These are phyloP conservation scores for Boletellus ananiceps DNA, from an alignment of 768 basidiomycete species.

Conservation along the genomic window DNA sequence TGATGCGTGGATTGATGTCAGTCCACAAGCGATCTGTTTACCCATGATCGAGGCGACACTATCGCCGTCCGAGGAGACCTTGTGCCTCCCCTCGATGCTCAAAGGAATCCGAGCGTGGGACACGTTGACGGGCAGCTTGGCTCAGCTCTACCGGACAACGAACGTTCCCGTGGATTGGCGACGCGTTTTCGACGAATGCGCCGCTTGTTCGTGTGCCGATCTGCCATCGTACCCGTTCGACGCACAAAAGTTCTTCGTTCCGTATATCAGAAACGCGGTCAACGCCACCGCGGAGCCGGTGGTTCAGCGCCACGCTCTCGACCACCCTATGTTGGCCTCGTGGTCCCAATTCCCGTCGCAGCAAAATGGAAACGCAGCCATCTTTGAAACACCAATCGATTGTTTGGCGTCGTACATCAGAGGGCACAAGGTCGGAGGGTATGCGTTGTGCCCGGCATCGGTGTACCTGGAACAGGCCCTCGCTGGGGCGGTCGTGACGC, in stretches of 20 bases:
- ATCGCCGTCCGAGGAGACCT: conserved; percentile 26
- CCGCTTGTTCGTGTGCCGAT: conserved; percentile 39
- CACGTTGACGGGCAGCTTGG: conserved; percentile 43
- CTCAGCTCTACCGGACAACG: conserved; percentile 43
- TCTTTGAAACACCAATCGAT: conserved; percentile 51
- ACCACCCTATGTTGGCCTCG: conserved; percentile 35
- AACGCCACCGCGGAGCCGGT: conserved; percentile 1
- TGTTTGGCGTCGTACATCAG: conserved; percentile 41
- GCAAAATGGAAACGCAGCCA: conserved; percentile 34
- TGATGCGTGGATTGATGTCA: conserved; percentile 61
- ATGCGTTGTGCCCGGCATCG: conserved; percentile 61
- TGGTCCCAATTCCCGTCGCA: conserved; percentile 42
- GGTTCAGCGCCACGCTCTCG: conserved; percentile 8
- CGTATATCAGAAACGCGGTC: conserved; percentile 33
- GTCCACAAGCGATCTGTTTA: conserved; percentile 55
- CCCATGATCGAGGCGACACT: conserved; percentile 47
- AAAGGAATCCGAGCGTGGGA: conserved; percentile 42
- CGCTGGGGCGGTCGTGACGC: conserved; percentile 40
- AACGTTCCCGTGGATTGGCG: conserved; percentile 48
- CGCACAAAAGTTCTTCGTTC: conserved; percentile 52
- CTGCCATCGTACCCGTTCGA: conserved; percentile 65
- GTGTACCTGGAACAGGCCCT: conserved; percentile 57
- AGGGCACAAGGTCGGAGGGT: conserved; percentile 55
- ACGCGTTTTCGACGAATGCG: conserved; percentile 44
- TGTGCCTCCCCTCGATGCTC: conserved; percentile 49